Evolutionary conservation across 495 filamentous ascomycete species (phyloP).

Genomic region (Hypoxylon cercidicola): DNA sequence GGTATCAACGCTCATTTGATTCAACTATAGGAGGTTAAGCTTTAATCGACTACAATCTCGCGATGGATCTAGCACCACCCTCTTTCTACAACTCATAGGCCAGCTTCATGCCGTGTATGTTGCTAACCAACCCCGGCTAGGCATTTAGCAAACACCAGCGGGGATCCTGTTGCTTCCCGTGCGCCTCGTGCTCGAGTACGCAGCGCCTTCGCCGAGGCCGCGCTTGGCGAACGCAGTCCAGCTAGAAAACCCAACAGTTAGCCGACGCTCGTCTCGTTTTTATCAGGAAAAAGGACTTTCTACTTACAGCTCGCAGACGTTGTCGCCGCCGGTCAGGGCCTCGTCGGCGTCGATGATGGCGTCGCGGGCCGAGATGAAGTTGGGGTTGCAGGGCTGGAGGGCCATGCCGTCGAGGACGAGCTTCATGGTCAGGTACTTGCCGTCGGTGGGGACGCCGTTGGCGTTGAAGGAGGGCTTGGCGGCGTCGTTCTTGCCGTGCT

Average conservation of each 20-base stretch:
- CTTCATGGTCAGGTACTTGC: constrained; percentile 62
- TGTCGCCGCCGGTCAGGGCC: constrained; percentile 60
- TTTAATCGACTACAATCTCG: neutral
- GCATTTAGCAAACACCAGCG: constrained; percentile 41
- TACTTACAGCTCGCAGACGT: constrained; percentile 57
- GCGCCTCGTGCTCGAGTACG: constrained; percentile 34
- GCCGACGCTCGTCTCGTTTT: neutral
- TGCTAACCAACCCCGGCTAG: neutral
- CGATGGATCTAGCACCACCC: neutral
- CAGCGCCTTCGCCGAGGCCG: constrained; percentile 54
- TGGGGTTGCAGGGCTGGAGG: constrained; percentile 64
- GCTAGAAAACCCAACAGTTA: constrained; percentile 19
- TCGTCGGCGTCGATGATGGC: constrained; percentile 64
- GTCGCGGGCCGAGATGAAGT: constrained; percentile 60
- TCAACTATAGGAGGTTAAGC: constrained; percentile 5
- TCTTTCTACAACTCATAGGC: neutral
- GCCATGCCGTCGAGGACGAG: constrained; percentile 64
- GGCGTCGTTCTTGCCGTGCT: constrained; percentile 58
- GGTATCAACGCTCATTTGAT: neutral
- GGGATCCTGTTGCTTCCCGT: constrained; percentile 46
- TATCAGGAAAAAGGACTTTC: neutral
- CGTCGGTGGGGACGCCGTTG: constrained; percentile 60
- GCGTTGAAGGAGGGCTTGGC: constrained; percentile 54
- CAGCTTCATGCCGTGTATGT: neutral
- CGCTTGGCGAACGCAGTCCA: constrained; percentile 65